These are phyloP conservation scores for Stagonosporopsis cucurbitacearum DNA, from an alignment of 2,329 filamentous ascomycete genomes.

Conservation along the genomic window DNA sequence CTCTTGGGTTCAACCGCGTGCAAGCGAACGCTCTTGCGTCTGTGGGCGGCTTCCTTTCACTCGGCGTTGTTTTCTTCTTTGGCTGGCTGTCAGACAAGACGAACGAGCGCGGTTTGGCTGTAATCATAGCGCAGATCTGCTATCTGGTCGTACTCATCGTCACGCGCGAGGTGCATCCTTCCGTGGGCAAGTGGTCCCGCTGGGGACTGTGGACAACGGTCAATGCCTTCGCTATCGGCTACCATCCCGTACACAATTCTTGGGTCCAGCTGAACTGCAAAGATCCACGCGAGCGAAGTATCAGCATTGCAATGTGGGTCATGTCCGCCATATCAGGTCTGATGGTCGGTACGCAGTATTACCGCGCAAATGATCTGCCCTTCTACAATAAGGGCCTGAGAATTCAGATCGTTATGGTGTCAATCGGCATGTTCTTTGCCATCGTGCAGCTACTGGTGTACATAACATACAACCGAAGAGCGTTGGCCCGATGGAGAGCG, in stretches of 20 bases:
- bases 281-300: constrained; percentile 56
- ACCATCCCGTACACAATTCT: constrained; percentile 61
- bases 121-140: constrained; percentile 54
- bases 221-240: constrained; percentile 60
- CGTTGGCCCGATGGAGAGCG: constrained; percentile 21
- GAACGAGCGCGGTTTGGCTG: constrained; percentile 52
- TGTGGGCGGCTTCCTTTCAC: constrained; percentile 51
- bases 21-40: constrained; percentile 57
- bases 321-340: constrained; percentile 60
- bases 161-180: constrained; percentile 50
- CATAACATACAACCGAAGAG: constrained; percentile 47
- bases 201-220: constrained; percentile 61
- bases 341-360: constrained; percentile 61
- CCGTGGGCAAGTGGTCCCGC: constrained; percentile 57
- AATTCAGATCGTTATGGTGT: constrained; percentile 56
- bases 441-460: constrained; percentile 53
- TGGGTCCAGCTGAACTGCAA: constrained; percentile 62
- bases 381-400: constrained; percentile 55
- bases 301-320: constrained; percentile 59
- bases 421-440: constrained; percentile 51
- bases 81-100: constrained; percentile 58
- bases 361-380: constrained; percentile 52
- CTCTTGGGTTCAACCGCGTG: constrained; percentile 56
- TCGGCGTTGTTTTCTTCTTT: constrained; percentile 58
- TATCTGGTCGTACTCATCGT: constrained; percentile 57